Evolutionary conservation across 106 monocot species (phyloP).

Genomic region (Posidonia australis): DNA sequence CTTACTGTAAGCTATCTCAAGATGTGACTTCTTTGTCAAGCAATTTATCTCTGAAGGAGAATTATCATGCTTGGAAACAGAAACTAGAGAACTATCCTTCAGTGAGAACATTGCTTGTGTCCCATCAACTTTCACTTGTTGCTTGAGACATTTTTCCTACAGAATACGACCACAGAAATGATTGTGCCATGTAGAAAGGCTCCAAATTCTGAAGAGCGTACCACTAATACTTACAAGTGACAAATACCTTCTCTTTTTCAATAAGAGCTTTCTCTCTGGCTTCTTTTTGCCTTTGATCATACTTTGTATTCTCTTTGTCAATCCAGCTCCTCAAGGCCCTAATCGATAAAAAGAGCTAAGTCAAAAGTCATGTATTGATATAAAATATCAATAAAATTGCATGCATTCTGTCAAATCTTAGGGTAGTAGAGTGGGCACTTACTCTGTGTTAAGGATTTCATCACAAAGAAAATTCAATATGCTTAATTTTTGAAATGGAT

Average conservation of each 20-base stretch:
- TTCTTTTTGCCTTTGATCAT: constrained; percentile 30
- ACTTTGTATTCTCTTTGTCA: constrained; percentile 33
- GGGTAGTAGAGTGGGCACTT: constrained; percentile 6
- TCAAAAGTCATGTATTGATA: not conserved
- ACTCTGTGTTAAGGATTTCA: constrained; percentile 50
- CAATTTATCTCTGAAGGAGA: constrained; percentile 30
- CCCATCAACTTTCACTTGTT: constrained; percentile 45
- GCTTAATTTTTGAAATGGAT: constrained; percentile 35
- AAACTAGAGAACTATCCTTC: constrained; percentile 17
- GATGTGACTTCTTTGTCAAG: not conserved
- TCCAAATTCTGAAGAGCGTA: not conserved
- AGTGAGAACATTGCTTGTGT: constrained; percentile 27
- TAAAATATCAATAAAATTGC: no score
- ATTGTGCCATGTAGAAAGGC: not conserved
- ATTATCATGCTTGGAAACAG: constrained; percentile 29
- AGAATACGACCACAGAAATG: not conserved
- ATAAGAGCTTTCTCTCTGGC: constrained; percentile 20
- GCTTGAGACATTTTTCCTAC: constrained; percentile 46
- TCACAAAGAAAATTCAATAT: constrained; percentile 77
- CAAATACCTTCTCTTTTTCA: constrained; percentile 38
- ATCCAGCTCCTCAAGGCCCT: constrained; percentile 52
- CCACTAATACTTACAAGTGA: not conserved
- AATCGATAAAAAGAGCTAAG: constrained; percentile 5
- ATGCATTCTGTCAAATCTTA: not conserved
- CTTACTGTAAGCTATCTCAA: not conserved